These are phyloP conservation scores for Adansonia gregorii DNA, from an alignment of 441 rosid genomes.

Conservation along the genomic window DNA sequence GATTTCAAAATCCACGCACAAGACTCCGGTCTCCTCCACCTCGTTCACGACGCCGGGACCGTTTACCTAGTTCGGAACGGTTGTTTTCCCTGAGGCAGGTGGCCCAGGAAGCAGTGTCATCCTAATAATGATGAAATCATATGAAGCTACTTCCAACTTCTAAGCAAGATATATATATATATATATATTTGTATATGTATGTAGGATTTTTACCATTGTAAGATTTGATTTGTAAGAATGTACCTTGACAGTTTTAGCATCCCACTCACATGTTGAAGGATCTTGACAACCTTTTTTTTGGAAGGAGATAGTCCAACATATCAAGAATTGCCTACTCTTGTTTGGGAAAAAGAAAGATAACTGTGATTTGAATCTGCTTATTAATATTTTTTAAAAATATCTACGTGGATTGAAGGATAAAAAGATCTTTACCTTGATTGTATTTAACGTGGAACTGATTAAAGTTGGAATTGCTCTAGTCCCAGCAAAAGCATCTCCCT, in stretches of 20 bases:
- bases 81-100: slow-evolving; percentile 83
- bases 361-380: no score
- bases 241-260: slow-evolving; percentile 68
- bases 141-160: neutral
- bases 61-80: slow-evolving; percentile 17
- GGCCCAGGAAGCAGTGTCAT: slow-evolving; percentile 85
- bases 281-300: slow-evolving; percentile 60
- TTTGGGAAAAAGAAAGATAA: no score
- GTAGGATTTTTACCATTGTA: no score
- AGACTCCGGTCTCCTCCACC: no score
- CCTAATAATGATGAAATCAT: slow-evolving; percentile 40
- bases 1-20: no score
- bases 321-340: slow-evolving; percentile 36
- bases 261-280: slow-evolving; percentile 64
- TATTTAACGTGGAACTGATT: slow-evolving; percentile 57
- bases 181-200: no score
- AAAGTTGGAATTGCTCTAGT: slow-evolving; percentile 82
- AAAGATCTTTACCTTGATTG: slow-evolving; percentile 51
- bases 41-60: no score
- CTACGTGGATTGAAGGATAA: neutral
- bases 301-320: slow-evolving; percentile 58
- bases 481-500: slow-evolving; percentile 69
- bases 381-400: no score
- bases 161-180: no score
- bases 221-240: slow-evolving; percentile 7